Evolutionary conservation across 176 grass and related monocot genomes (phyloP).

Genomic region (Urochloa ruziziensis): DNA sequence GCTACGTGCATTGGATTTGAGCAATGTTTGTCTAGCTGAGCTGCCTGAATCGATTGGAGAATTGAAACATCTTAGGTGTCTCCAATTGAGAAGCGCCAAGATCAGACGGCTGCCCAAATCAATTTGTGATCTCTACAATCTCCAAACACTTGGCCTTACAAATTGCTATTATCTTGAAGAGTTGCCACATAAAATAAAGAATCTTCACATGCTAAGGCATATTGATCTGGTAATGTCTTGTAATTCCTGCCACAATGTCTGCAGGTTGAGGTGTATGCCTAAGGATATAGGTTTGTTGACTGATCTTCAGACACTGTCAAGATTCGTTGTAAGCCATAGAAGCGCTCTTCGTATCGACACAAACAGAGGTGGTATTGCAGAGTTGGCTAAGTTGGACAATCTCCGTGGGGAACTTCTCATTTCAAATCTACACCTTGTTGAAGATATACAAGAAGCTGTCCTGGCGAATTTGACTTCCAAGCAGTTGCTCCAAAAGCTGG

Average conservation of each 20-base stretch:
- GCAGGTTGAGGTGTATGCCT: conserved; percentile 30
- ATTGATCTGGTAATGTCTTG: conserved; percentile 38
- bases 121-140: conserved; percentile 36
- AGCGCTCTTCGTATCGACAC: not conserved
- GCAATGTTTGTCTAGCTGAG: not conserved
- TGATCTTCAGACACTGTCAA: conserved; percentile 37
- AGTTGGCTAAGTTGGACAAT: conserved; percentile 35
- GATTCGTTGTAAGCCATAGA: conserved; percentile 32
- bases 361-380: not conserved
- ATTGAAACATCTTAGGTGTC: conserved; percentile 51
- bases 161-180: conserved; percentile 47
- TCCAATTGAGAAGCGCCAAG: conserved; percentile 44
- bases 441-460: conserved; percentile 4
- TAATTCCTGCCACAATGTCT: not conserved
- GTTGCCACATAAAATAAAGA: conserved; percentile 24
- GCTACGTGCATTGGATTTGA: conserved; percentile 41
- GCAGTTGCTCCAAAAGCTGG: conserved; percentile 24
- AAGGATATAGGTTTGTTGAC: conserved; percentile 30
- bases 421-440: conserved; percentile 45
- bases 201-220: conserved; percentile 36
- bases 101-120: conserved; percentile 21
- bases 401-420: conserved; percentile 44
- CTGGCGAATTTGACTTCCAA: conserved; percentile 32
- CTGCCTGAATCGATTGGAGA: conserved; percentile 43
- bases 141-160: conserved; percentile 48